phyloP scores from a whole-genome alignment of 176 grass and related monocot species.

The Bolboschoenus planiculmis region DNA sequence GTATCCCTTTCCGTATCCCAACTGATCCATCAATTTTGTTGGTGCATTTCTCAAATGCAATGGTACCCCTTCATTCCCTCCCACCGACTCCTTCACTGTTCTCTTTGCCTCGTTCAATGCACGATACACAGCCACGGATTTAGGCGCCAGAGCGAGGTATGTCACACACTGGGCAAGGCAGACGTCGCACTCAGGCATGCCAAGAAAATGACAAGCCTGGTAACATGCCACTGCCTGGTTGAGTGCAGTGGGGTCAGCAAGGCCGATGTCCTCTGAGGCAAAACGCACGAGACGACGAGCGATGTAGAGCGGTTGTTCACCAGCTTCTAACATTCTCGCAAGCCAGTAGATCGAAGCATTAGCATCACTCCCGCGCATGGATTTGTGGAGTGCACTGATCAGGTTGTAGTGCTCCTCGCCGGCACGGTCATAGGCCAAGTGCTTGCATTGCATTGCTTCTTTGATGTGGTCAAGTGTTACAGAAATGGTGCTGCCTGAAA shows the following conservation, averaged over 20 bases:
- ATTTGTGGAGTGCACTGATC: conserved; percentile 48
- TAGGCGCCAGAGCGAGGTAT: conserved; percentile 35
- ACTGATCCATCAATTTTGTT: conserved; percentile 44
- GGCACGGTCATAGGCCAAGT: conserved; percentile 40
- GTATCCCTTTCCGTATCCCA: conserved; percentile 43
- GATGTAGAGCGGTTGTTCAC: conserved; percentile 43
- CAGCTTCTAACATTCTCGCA: conserved; percentile 39
- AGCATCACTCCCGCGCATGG: conserved; percentile 38
- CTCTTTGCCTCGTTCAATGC: conserved; percentile 35
- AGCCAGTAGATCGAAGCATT: conserved; percentile 48
- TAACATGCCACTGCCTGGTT: conserved; percentile 38
- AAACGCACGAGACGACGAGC: conserved; percentile 42
- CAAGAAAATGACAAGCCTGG: conserved; percentile 44
- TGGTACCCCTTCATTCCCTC: conserved; percentile 42
- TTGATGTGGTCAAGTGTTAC: conserved; percentile 36
- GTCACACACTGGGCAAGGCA: conserved; percentile 37
- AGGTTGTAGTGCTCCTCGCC: conserved; percentile 51
- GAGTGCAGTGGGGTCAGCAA: conserved; percentile 35
- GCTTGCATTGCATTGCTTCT: conserved; percentile 50
- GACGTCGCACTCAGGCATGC: conserved; percentile 53
- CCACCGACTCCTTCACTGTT: conserved; percentile 26
- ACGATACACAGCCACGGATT: conserved; percentile 36
- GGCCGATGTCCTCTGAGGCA: conserved; percentile 40
- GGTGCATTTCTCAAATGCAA: conserved; percentile 46
- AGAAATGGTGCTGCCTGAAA: not conserved